Base-by-base conservation (phyloP, 2,329 filamentous ascomycete genomes). In the Cercospora sesami region DNA sequence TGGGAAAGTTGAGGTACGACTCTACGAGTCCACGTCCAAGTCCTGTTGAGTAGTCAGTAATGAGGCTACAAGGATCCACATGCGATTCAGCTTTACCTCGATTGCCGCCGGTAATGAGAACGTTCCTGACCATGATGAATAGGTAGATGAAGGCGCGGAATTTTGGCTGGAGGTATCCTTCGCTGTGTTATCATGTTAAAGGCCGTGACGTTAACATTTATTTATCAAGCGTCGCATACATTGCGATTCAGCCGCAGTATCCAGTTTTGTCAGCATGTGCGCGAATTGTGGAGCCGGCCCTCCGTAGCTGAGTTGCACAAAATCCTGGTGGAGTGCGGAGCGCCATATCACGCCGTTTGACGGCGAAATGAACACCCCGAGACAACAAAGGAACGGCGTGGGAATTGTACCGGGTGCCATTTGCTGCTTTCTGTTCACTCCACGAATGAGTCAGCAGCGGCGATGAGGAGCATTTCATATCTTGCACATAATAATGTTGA, bases 1-100 rank as follows among this genome's bases (percentile, higher is more conserved):
- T 42, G 2, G 55, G 64, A 10, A 26, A 23, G 4, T 28, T 36
- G 16, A 65, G 55, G 23, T 66, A 64, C 51, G 60, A 33, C 14
- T 57, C 28, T 16, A 65, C 59, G 18, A 69, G 57, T 10, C 68
- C 68, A 10, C 62, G 61, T 16, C 68, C 68, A 21, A 69, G 66
- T 5, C 68, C 65, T 33, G 36, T 18, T 9, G n/a, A 26, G 10
- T 31, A 55, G 55, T 61, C 64, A 28, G 60, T 31, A 12, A 64
- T 36, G 30, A 59, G n/a, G 30, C 42, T 33, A 16, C 4, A 31
- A 51, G 30, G 7, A 14, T 21, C 4, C 59, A 26, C 6, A 16
- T 12, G 23, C 33, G 21, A 39, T 51, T 59, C 36, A 16, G 16
- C 55, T 14, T 7, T 21, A 59, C 60, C 60, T 63, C 60, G 36